Percentiles rank a stretch among this genome's conserved stretches.
phyloP scores from a whole-genome alignment of 768 basidiomycete genomes.

The Pulveroboletus sp. region DNA sequence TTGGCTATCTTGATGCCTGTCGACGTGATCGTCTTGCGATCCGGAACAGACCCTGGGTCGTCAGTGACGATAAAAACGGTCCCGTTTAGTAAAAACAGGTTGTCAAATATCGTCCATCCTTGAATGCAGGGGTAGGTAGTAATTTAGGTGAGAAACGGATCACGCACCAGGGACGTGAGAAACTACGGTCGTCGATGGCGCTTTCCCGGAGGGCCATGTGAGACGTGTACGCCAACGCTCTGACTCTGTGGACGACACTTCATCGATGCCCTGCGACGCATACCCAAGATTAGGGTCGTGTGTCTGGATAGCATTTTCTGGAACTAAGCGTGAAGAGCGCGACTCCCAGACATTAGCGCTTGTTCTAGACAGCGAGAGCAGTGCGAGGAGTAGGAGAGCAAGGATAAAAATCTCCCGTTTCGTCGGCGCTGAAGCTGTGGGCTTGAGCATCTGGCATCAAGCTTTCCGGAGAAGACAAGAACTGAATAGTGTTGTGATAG shows the following conservation, averaged over 20 bases:
- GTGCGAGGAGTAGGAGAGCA: slow-evolving; percentile 40
- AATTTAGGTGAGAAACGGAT: background rate
- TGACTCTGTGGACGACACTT: slow-evolving; percentile 9
- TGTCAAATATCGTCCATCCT: slow-evolving; percentile 93
- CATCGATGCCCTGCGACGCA: slow-evolving; percentile 3
- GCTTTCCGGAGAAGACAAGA: background rate
- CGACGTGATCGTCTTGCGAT: slow-evolving; percentile 64
- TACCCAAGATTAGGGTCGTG: background rate
- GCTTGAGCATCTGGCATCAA: slow-evolving; percentile 18
- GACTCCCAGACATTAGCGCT: slow-evolving; percentile 7
- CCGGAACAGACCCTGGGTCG: slow-evolving; percentile 60
- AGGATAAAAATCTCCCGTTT: slow-evolving; percentile 53
- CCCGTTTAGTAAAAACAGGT: slow-evolving; percentile 75
- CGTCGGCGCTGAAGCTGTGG: slow-evolving; percentile 40
- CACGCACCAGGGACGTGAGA: slow-evolving; percentile 68
- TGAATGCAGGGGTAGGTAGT: background rate
- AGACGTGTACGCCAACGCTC: slow-evolving; percentile 33
- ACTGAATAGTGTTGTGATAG: background rate
- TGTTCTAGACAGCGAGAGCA: slow-evolving; percentile 42
- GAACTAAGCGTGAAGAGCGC: slow-evolving; percentile 1
- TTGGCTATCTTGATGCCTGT: slow-evolving; percentile 58
- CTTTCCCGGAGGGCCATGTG: slow-evolving; percentile 34
- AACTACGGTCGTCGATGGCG: slow-evolving; percentile 62
- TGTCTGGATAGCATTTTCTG: slow-evolving; percentile 6
- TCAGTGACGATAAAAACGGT: slow-evolving; percentile 80